Conservation (phyloP, 176 grass and related monocot species). For the Phoenix dactylifera region DNA sequence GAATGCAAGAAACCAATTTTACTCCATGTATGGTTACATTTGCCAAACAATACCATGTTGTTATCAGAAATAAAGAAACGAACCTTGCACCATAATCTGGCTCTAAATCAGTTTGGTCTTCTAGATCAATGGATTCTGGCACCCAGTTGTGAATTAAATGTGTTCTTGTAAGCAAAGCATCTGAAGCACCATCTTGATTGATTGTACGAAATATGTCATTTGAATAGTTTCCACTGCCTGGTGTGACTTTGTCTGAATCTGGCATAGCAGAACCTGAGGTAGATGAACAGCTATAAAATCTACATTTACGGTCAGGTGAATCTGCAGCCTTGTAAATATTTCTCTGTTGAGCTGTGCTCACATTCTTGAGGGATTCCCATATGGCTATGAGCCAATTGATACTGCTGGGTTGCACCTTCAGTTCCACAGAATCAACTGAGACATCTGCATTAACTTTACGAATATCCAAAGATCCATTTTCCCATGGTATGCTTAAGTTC, state of each 20-base stretch:
- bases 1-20: too few species aligned
- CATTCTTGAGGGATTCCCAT: constrained; percentile 45
- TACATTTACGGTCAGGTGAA: constrained; percentile 26
- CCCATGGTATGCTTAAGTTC: constrained; percentile 96
- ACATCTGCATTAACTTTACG: constrained; percentile 79
- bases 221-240: constrained; percentile 12
- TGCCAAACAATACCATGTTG: too few species aligned
- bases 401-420: constrained; percentile 65
- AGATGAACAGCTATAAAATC: constrained; percentile 24
- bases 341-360: constrained; percentile 24
- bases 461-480: constrained; percentile 67
- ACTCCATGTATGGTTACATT: too few species aligned
- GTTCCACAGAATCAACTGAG: constrained; percentile 60
- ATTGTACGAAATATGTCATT: constrained; percentile 26
- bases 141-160: constrained; percentile 89
- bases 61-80: constrained; percentile 16
- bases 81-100: constrained; percentile 88
- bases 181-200: constrained; percentile 46
- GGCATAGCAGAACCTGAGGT: constrained; percentile 26
- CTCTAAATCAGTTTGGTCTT: constrained; percentile 46
- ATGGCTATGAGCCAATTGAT: constrained; percentile 55
- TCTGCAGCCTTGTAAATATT: constrained; percentile 30
- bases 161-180: constrained; percentile 59
- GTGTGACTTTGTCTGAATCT: constrained; percentile 25
- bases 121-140: constrained; percentile 36